These are phyloP conservation scores for Boletales sp. DNA, from an alignment of 768 basidiomycete species.

Conservation along the genomic window DNA sequence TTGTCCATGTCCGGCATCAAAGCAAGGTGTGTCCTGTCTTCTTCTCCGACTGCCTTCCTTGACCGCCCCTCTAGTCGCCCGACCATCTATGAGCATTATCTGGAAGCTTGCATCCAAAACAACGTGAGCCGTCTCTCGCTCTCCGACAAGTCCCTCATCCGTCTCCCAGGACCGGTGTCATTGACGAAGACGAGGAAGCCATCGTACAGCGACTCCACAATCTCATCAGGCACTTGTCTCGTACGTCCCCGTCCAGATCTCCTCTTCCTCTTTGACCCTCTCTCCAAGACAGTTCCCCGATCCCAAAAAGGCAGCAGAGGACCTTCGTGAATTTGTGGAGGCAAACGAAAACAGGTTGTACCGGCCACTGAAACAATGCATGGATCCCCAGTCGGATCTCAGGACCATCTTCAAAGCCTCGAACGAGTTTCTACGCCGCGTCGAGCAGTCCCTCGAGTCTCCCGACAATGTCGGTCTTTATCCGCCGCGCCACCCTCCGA, in stretches of 20 bases:
- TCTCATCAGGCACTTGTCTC: slow-evolving; percentile 54
- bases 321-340: slow-evolving; percentile 79
- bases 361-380: slow-evolving; percentile 74
- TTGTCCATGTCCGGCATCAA: slow-evolving; percentile 63
- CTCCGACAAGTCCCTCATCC: neutral
- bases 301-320: slow-evolving; percentile 68
- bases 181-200: slow-evolving; percentile 76
- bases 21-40: slow-evolving; percentile 40
- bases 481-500: slow-evolving; percentile 67
- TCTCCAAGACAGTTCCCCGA: slow-evolving; percentile 57
- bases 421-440: slow-evolving; percentile 77
- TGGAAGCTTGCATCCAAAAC: slow-evolving; percentile 72
- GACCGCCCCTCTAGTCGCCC: slow-evolving; percentile 53
- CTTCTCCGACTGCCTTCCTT: neutral
- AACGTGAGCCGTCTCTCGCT: slow-evolving; percentile 57
- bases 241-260: slow-evolving; percentile 38
- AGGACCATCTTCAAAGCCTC: slow-evolving; percentile 75
- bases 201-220: slow-evolving; percentile 53
- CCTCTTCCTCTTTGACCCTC: neutral
- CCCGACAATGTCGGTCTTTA: slow-evolving; percentile 64
- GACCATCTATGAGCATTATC: slow-evolving; percentile 61
- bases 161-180: slow-evolving; percentile 75
- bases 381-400: slow-evolving; percentile 83
- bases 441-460: slow-evolving; percentile 68
- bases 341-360: slow-evolving; percentile 84